phyloP scores from a whole-genome alignment of 805 yeast species.

The Huiozyma naganishii region DNA sequence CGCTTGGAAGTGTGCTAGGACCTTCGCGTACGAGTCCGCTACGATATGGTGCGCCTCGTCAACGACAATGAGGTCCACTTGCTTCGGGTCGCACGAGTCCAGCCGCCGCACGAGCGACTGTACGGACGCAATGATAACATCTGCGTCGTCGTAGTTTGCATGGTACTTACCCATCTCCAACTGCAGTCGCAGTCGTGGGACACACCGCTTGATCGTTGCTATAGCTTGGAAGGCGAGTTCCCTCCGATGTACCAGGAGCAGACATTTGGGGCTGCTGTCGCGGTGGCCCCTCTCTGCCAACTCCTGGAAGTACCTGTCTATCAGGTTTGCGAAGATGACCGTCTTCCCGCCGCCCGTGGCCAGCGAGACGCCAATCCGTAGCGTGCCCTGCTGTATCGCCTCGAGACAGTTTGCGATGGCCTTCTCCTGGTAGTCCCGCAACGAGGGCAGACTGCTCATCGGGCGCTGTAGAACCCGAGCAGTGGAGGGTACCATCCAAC shows the following conservation, averaged over 20 bases:
- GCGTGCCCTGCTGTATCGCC: slow-evolving; percentile 35
- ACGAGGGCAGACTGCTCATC: slow-evolving; percentile 1
- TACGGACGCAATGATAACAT: slow-evolving; percentile 69
- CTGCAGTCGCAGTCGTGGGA: slow-evolving; percentile 44
- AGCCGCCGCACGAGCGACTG: slow-evolving; percentile 48
- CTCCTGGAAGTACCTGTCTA: slow-evolving; percentile 28
- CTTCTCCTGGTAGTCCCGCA: slow-evolving; percentile 55
- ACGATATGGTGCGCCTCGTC: slow-evolving; percentile 94
- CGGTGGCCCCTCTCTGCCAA: background rate
- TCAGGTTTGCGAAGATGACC: slow-evolving; percentile 54
- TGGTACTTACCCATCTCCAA: slow-evolving; percentile 56
- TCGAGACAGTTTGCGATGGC: slow-evolving; percentile 49
- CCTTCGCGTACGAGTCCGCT: slow-evolving; percentile 50
- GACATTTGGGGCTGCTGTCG: slow-evolving; percentile 17
- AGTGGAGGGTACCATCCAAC: no score
- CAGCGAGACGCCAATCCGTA: slow-evolving; percentile 66
- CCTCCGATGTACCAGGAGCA: slow-evolving; percentile 71
- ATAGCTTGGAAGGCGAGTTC: slow-evolving; percentile 71
- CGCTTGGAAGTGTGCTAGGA: slow-evolving; percentile 51
- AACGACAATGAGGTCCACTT: slow-evolving; percentile 57
- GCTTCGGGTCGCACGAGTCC: slow-evolving; percentile 40
- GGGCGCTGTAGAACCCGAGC: no score
- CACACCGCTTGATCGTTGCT: slow-evolving; percentile 32
- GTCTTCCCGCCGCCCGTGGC: slow-evolving; percentile 97
- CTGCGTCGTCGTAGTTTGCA: slow-evolving; percentile 30